Evolutionary conservation across 768 basidiomycete genomes (phyloP).

Genomic region (Amanita pallidorosea): DNA sequence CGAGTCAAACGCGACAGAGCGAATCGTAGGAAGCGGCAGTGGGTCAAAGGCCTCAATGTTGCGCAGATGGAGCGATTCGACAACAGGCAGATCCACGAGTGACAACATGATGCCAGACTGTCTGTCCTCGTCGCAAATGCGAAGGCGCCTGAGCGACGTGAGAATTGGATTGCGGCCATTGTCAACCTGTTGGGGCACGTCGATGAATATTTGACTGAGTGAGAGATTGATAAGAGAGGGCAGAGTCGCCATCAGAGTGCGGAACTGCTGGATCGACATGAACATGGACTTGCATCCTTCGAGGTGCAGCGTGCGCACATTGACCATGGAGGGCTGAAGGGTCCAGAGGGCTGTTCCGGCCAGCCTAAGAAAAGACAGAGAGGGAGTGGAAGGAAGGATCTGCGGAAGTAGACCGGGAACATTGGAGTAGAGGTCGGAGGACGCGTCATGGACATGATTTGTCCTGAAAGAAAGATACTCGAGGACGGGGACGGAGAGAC

Average conservation of each 20-base stretch:
- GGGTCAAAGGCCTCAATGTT: slow-evolving; percentile 24
- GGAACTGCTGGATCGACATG: slow-evolving; percentile 25
- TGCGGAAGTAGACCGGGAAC: slow-evolving; percentile 12
- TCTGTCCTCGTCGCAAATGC: slow-evolving; percentile 26
- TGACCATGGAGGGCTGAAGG: slow-evolving; percentile 24
- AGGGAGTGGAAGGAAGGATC: slow-evolving; percentile 22
- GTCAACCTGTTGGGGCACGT: slow-evolving; percentile 22
- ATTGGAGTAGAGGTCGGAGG: neutral
- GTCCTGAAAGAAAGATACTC: slow-evolving; percentile 24
- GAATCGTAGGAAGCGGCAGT: slow-evolving; percentile 20
- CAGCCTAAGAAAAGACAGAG: slow-evolving; percentile 29
- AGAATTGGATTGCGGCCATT: slow-evolving; percentile 18
- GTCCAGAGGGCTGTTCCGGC: slow-evolving; percentile 29
- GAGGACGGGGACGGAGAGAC: slow-evolving; percentile 15
- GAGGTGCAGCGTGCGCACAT: slow-evolving; percentile 30
- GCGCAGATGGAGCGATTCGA: slow-evolving; percentile 25
- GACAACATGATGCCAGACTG: slow-evolving; percentile 23
- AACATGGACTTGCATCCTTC: slow-evolving; percentile 27
- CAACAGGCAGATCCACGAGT: slow-evolving; percentile 23
- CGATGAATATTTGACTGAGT: slow-evolving; percentile 23
- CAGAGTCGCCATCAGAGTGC: slow-evolving; percentile 20
- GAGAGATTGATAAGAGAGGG: slow-evolving; percentile 30
- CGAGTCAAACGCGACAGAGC: slow-evolving; percentile 20
- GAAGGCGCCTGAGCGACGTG: slow-evolving; percentile 26
- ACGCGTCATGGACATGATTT: slow-evolving; percentile 11